Base-by-base conservation (phyloP, 1,139 yeast genomes). In the Sporopachydermia cereana region DNA sequence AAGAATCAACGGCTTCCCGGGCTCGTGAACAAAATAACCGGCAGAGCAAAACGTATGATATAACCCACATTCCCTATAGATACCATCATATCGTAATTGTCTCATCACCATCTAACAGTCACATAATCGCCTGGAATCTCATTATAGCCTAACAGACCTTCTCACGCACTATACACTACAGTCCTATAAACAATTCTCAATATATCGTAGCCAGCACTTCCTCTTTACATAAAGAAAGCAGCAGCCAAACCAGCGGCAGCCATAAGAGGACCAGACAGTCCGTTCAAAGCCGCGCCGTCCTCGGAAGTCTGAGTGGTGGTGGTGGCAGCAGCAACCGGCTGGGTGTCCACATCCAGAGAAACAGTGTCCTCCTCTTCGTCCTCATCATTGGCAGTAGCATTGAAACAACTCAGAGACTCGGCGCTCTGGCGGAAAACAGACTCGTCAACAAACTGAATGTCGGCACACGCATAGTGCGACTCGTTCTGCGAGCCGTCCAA, bases 391-490 rank as follows among this genome's bases (percentile, higher is more conserved):
- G 60, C 57, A 42, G 70, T 61, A 45, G 67, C 67, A 51, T 66
- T 66, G 62, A 66, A 66, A 55, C 71, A 66, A 42, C 58, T 48
- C 30, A 55, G 47, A 5, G 69, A 65, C 45, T 48, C 55, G 39
- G 58, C 59, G 9, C 66, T 50, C 41, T 57, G 53, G 43, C 60
- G 57, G 51, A 66, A 66, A 31, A 61, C 63, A 9, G 56, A 52
- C 46, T 58, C 61, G 50, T 65, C 67, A 42, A 67, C 70, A 49
- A 64, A 67, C 25, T 43, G 50, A 46, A 66, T 53, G 49, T 66
- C 71, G 22, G 71, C 60, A 54, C 70, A 67, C 30, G 64, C 65
- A 45, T 58, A 65, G 53, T 66, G 68, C 46, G 62, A 63, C 4
- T 63, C 57, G 53, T 67, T 63, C 43, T 57, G 50, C 23, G 53